Percentiles rank a stretch among this genome's conserved stretches.
These are phyloP conservation scores for Ophiostoma quercus DNA, from an alignment of 2,329 filamentous ascomycete genomes.

Conservation along the genomic window DNA sequence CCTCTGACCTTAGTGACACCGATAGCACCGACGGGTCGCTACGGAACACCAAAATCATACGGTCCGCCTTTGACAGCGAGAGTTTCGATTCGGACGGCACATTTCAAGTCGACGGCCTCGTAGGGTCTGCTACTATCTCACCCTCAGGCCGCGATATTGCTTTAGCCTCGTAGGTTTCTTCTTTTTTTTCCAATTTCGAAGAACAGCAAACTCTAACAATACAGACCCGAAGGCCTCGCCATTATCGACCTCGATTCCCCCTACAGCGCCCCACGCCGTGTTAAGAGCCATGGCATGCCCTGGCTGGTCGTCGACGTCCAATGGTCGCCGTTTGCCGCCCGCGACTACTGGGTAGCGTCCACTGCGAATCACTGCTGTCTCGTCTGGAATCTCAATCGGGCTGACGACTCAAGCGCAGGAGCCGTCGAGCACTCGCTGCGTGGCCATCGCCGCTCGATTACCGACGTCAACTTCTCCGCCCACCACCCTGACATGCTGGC, in stretches of 20 bases:
- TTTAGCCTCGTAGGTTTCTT: constrained; percentile 56
- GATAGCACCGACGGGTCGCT: constrained; percentile 42
- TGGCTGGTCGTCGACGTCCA: constrained; percentile 96
- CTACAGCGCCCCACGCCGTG: constrained; percentile 76
- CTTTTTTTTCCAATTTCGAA: background rate
- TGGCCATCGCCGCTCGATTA: constrained; percentile 78
- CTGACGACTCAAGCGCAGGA: constrained; percentile 63
- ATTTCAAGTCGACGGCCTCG: constrained; percentile 73
- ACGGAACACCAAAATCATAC: constrained; percentile 55
- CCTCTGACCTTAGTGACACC: constrained; percentile 32
- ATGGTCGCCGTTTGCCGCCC: constrained; percentile 87
- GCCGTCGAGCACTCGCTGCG: constrained; percentile 83
- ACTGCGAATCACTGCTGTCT: constrained; percentile 92
- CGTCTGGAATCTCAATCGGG: constrained; percentile 84
- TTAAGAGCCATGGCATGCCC: constrained; percentile 76
- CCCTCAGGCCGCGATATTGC: constrained; percentile 87
- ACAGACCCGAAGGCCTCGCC: constrained; percentile 73
- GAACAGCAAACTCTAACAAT: constrained; percentile 33
- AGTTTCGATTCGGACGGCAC: constrained; percentile 82
- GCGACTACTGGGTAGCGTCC: constrained; percentile 90
- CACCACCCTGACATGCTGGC: constrained; percentile 85
- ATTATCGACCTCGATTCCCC: constrained; percentile 90
- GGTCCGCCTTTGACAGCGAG: constrained; percentile 73
- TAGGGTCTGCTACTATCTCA: constrained; percentile 89
- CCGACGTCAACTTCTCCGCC: constrained; percentile 92